These are phyloP conservation scores for Thraustotheca clavata DNA, from an alignment of 352 stramenopile genomes.

Conservation along the genomic window DNA sequence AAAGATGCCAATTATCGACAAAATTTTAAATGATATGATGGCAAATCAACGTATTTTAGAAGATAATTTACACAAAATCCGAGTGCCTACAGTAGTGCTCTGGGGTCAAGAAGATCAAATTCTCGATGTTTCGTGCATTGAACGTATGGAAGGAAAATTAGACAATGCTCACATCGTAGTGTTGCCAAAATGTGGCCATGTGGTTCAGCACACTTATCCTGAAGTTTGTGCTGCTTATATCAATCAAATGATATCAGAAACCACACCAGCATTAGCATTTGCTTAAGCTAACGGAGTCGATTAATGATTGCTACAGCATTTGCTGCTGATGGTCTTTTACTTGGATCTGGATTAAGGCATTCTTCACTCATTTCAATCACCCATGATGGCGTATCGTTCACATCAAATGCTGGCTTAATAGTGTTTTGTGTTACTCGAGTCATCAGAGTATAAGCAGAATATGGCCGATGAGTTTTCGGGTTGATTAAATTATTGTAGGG, in stretches of 20 bases:
- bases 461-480: not conserved
- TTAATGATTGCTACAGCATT: not conserved
- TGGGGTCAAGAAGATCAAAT: conserved; percentile 67
- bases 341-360: not conserved
- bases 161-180: conserved; percentile 33
- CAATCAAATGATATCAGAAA: conserved; percentile 41
- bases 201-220: conserved; percentile 51
- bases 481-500: not conserved
- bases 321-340: not conserved
- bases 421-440: not conserved
- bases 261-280: conserved; percentile 5
- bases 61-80: conserved; percentile 45
- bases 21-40: conserved; percentile 47
- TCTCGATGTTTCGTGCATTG: conserved; percentile 59
- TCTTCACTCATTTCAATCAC: not conserved
- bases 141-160: conserved; percentile 44
- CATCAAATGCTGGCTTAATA: not conserved
- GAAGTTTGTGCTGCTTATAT: conserved; percentile 45
- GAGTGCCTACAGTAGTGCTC: conserved; percentile 49
- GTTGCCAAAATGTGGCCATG: conserved; percentile 57
- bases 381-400: not conserved
- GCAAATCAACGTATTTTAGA: conserved; percentile 48
- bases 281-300: not conserved
- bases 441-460: not conserved
- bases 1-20: conserved; percentile 46